phyloP scores from a whole-genome alignment of 805 yeast species.

The Candida maris region DNA sequence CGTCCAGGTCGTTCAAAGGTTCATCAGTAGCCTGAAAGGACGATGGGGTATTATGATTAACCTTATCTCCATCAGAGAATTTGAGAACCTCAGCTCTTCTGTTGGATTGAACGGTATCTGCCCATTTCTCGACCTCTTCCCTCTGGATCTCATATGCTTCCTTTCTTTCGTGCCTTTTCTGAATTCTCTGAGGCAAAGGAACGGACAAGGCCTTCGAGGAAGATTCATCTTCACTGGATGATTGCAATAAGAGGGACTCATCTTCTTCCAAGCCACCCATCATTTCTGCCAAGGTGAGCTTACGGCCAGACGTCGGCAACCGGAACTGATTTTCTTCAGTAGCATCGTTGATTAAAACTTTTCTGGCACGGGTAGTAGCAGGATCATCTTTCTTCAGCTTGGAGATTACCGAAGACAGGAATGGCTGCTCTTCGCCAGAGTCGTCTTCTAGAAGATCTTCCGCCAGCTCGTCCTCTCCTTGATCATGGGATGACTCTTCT shows the following conservation, averaged over 20 bases:
- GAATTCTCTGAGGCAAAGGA: conserved; percentile 84
- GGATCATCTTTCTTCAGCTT: conserved; percentile 34
- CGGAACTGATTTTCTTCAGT: conserved; percentile 66
- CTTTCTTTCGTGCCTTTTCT: conserved; percentile 76
- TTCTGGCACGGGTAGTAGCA: conserved; percentile 37
- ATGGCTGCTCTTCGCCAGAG: conserved; percentile 35
- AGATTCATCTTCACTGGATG: conserved; percentile 12
- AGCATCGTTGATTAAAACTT: conserved; percentile 46
- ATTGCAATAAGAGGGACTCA: conserved; percentile 45
- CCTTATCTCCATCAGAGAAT: conserved; percentile 58
- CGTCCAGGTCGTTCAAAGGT: conserved; percentile 61
- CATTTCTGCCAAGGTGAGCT: conserved; percentile 70
- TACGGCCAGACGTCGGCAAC: conserved; percentile 57
- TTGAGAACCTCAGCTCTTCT: conserved; percentile 80
- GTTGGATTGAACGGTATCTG: conserved; percentile 72
- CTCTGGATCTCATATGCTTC: conserved; percentile 91
- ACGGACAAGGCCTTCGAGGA: conserved; percentile 53
- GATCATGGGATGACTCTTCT: conserved; percentile 24
- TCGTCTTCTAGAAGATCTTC: conserved; percentile 27
- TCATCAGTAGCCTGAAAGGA: conserved; percentile 49
- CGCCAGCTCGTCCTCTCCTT: conserved; percentile 24
- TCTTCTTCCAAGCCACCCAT: conserved; percentile 55
- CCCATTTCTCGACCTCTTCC: conserved; percentile 85
- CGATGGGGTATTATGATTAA: conserved; percentile 45
- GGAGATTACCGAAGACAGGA: conserved; percentile 45